A percentile compares a stretch with the other conserved stretches of the same genome.
phyloP scores from a whole-genome alignment of 306 rosid species.

The Lathyrus aphaca region DNA sequence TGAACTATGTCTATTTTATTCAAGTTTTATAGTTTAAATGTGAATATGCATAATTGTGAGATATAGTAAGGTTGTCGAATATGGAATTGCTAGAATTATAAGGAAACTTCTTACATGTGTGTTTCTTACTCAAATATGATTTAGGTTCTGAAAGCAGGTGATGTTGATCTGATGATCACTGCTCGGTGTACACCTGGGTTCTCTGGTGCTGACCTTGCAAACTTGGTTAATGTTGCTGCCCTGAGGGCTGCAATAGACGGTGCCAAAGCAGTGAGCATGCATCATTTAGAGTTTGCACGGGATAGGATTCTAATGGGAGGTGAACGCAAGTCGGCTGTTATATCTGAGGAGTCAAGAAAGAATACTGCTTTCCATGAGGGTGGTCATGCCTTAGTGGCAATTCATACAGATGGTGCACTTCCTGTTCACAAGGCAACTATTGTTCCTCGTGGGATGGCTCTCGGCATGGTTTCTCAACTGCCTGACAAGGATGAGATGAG shows the following conservation, averaged over 20 bases:
- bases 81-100: neutral
- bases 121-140: neutral
- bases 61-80: constrained; percentile 2
- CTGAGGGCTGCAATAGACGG: constrained; percentile 87
- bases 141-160: constrained; percentile 81
- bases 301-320: constrained; percentile 92
- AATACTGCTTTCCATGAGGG: constrained; percentile 85
- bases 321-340: constrained; percentile 77
- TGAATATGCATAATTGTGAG: neutral
- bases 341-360: constrained; percentile 69
- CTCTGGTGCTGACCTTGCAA: constrained; percentile 91
- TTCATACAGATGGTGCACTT: constrained; percentile 80
- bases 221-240: constrained; percentile 81
- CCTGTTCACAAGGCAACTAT: constrained; percentile 91
- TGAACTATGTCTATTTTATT: neutral
- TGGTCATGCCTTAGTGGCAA: constrained; percentile 92
- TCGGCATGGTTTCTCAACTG: constrained; percentile 85
- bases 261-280: constrained; percentile 78
- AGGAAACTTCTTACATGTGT: neutral
- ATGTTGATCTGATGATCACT: constrained; percentile 74
- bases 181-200: constrained; percentile 87
- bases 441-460: constrained; percentile 87
- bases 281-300: constrained; percentile 80
- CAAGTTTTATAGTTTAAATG: neutral
- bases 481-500: constrained; percentile 75